phyloP scores from a whole-genome alignment of 768 basidiomycete genomes.

The Pleurotus ostreatus region DNA sequence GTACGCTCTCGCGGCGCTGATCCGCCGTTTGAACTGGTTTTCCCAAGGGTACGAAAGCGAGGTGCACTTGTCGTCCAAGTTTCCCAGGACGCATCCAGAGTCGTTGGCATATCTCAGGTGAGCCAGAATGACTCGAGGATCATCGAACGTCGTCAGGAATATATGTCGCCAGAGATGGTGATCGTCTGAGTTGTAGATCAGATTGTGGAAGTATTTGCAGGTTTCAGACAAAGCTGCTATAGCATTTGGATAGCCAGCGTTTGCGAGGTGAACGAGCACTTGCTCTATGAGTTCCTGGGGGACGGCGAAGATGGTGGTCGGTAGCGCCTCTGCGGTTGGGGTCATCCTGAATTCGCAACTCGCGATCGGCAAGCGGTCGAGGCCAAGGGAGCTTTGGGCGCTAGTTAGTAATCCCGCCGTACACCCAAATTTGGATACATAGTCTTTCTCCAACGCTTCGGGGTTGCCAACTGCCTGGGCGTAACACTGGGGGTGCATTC shows the following conservation, averaged over 20 bases:
- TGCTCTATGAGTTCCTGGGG: conserved; percentile 40
- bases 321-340: neutral
- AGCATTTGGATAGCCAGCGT: conserved; percentile 22
- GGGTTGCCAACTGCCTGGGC: too few relatives aligned
- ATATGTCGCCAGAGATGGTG: conserved; percentile 44
- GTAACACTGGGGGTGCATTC: too few relatives aligned
- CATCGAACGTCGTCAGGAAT: conserved; percentile 46
- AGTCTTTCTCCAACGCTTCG: too few relatives aligned
- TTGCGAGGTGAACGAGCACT: conserved; percentile 22
- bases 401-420: too few relatives aligned
- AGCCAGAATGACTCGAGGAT: conserved; percentile 31
- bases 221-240: conserved; percentile 34
- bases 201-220: conserved; percentile 25
- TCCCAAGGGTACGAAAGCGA: conserved; percentile 10
- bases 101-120: conserved; percentile 1
- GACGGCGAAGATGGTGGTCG: conserved; percentile 19
- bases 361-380: too few relatives aligned
- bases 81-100: neutral
- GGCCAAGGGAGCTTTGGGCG: too few relatives aligned
- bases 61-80: conserved; percentile 10
- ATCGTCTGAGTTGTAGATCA: conserved; percentile 30
- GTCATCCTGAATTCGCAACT: too few relatives aligned
- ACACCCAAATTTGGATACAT: too few relatives aligned
- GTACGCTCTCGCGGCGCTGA: neutral
- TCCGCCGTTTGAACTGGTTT: neutral